Evolutionary conservation across 495 filamentous ascomycete species (phyloP).

Genomic region (Podospora comata): DNA sequence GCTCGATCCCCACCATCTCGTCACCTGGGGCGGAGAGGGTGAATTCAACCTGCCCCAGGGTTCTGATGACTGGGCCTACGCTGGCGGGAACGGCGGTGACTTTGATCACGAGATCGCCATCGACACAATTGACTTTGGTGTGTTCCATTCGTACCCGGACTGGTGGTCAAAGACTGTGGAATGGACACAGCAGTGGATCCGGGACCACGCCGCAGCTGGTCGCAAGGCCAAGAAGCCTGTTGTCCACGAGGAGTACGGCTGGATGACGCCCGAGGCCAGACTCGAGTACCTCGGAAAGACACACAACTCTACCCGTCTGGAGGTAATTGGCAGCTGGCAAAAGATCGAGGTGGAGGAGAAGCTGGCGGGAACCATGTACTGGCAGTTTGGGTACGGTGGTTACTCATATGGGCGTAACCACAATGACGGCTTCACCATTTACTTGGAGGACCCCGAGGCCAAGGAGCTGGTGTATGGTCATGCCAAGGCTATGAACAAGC

Average conservation of each 20-base stretch:
- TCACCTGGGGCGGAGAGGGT: constrained; percentile 54
- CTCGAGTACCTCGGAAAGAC: constrained; percentile 34
- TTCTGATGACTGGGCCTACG: constrained; percentile 58
- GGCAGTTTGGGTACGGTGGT: constrained; percentile 60
- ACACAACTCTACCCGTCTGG: constrained; percentile 37
- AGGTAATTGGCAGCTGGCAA: constrained; percentile 60
- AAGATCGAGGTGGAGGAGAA: constrained; percentile 48
- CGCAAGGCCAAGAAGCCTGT: constrained; percentile 60
- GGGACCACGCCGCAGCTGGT: constrained; percentile 56
- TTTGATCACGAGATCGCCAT: constrained; percentile 59
- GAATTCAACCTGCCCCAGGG: constrained; percentile 35
- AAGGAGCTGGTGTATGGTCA: constrained; percentile 37
- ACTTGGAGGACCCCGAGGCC: constrained; percentile 40
- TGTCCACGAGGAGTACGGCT: constrained; percentile 67
- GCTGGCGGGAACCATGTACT: constrained; percentile 58
- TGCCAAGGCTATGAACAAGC: constrained; percentile 27
- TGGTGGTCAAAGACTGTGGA: constrained; percentile 41
- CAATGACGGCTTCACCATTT: constrained; percentile 58
- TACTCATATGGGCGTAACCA: constrained; percentile 55
- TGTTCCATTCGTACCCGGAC: constrained; percentile 64
- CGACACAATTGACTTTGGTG: constrained; percentile 61
- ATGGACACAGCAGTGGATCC: constrained; percentile 58
- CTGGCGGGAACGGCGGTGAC: constrained; percentile 58
- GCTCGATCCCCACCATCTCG: constrained; percentile 49
- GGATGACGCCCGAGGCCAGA: constrained; percentile 40